Base-by-base conservation (phyloP, 345 rosid genomes). In the Lagerstroemia speciosa region DNA sequence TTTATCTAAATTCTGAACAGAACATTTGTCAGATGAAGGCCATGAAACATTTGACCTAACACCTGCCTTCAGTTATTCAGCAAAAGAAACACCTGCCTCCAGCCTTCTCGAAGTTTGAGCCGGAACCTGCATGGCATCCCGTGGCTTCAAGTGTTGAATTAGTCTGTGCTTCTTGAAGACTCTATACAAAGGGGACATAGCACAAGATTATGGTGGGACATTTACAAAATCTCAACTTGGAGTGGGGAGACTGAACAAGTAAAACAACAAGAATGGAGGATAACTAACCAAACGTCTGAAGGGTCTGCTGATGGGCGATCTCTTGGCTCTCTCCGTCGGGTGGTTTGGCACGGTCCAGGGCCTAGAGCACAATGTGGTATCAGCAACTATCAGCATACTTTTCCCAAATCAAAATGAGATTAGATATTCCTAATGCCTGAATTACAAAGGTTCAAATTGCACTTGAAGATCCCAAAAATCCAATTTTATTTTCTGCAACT, bases 321-420 rank as follows among this genome's bases (percentile, higher is more conserved):
- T 77, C 71, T 67, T 72, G 33, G 82, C 75, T 73, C 70, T 81
- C 85, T 27, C 45, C 67, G 65, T 84, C 89, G 3, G 87, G 84
- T 85, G 87, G 84, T 85, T 83, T 89, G 53, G 94, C 91, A 67
- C 85, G 85, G 73, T 81, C 87, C 68, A 89, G 74, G 31, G 89
- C 84, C 94, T 86, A 65, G 52, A 46, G 32, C 17, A 70, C 67
- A 37, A 55, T 19, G 22, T 43, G 61, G 30, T 3, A 30, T 30
- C 0, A 48, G 38, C 61, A 62, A 43, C 2, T 33, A 57, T 27
- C 19, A n/a, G 32, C 27, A 22, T 8, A 36, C 24, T 48, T 48
- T 48, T 48, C 24, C 55, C 24, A 48, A 48, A 19, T 22, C 24
- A 48, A 19, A 19, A 16, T 32, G 37, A 30, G 40, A 67, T 45